These are phyloP conservation scores for Didymosphaeria variabile DNA, from an alignment of 2,329 filamentous ascomycete species.

Conservation along the genomic window DNA sequence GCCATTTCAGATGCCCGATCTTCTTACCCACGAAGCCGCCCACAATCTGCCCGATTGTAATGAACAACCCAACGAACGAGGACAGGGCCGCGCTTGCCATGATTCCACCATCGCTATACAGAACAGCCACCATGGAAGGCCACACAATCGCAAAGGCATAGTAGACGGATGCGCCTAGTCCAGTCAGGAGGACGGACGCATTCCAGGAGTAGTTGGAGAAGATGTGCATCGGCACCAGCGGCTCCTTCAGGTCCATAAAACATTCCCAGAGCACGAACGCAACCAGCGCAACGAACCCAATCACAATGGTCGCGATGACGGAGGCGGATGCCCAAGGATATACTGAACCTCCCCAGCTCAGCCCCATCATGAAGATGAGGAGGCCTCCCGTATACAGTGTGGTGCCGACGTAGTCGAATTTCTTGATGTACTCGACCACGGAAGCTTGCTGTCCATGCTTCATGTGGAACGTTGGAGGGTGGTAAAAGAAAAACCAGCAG, in stretches of 20 bases:
- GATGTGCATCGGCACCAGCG: slow-evolving; percentile 49
- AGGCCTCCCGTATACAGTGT: slow-evolving; percentile 20
- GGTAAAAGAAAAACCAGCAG: slow-evolving; percentile 24
- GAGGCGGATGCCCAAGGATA: slow-evolving; percentile 58
- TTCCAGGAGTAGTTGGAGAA: slow-evolving; percentile 48
- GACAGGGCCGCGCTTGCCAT: slow-evolving; percentile 23
- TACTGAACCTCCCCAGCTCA: slow-evolving; percentile 62
- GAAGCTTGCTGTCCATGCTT: slow-evolving; percentile 20
- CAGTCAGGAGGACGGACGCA: slow-evolving; percentile 42
- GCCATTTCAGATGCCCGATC: slow-evolving; percentile 47
- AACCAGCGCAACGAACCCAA: slow-evolving; percentile 59
- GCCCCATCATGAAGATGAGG: slow-evolving; percentile 30
- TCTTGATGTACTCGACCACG: slow-evolving; percentile 17
- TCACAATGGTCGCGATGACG: slow-evolving; percentile 59
- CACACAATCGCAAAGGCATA: slow-evolving; percentile 52
- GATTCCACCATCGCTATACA: slow-evolving; percentile 37
- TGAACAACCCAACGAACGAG: slow-evolving; percentile 25
- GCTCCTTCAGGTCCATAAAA: slow-evolving; percentile 35
- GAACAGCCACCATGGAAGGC: slow-evolving; percentile 46
- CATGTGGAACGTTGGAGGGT: slow-evolving; percentile 24
- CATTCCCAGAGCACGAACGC: slow-evolving; percentile 63
- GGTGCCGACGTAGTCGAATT: slow-evolving; percentile 24
- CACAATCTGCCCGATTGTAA: slow-evolving; percentile 25
- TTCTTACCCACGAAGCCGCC: slow-evolving; percentile 25
- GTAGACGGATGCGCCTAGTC: slow-evolving; percentile 51